Evolutionary conservation across 805 yeast genomes (phyloP), one percentile per base, ranked within the genome.

Genomic region (Candida chauliodis): DNA sequence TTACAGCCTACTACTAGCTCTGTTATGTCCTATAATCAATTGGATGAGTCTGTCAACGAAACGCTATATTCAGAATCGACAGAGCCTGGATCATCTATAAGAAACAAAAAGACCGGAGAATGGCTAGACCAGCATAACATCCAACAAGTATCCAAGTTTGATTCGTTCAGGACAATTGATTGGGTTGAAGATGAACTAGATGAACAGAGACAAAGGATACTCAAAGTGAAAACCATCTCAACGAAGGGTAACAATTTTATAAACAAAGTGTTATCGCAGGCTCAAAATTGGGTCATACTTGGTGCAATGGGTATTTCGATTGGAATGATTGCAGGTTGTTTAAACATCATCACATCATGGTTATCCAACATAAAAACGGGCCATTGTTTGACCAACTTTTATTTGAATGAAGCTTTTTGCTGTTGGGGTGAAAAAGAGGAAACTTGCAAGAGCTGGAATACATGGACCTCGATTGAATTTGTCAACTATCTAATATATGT

Each of bases 321-420:
- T 38, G 99, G 99, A 3, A 51, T 76, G 2, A 81, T 88, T 26
- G 98, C 99, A 0, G 95, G 88, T 0, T 69, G 75, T 13, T 63
- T 93, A 37, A 89, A 86, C 51, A 76, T 91, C 13, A 71, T 88
- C 13, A 88, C 98, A 0, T 91, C 87, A 36, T 88, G 90, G 76
- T 61, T 93, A n/a, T 83, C 88, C 2, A 82, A 82, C 51, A 59
- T 89, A 44, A 78, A 88, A 44, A 63, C 76, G 2, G 99, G 99
- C 0, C 78, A 81, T 58, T 93, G 99, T 61, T 56, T 76, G 1
- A 59, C 71, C 14, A 77, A 79, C 22, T 78, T 88, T 57, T 78
- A 89, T 49, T 65, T 89, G 22, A 88, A 79, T 58, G 73, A 75
- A 54, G 68, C 76, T 7, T 86, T 87, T 50, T 93, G 99, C 59